phyloP scores from a whole-genome alignment of 73 alveolate genomes.

The Stentor roeselii region DNA sequence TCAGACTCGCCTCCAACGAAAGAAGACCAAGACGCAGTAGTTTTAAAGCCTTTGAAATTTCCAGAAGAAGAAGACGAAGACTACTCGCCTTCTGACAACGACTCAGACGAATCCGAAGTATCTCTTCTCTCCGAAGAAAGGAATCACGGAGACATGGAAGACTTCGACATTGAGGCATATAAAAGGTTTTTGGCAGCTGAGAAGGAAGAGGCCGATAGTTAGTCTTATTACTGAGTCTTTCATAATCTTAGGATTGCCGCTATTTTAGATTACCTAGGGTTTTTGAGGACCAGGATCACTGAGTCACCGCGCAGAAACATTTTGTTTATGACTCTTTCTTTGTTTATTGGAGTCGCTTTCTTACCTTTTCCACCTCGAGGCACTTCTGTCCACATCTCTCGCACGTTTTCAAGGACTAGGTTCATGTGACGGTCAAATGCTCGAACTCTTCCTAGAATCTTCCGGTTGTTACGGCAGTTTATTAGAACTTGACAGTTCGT shows the following conservation, averaged over 20 bases:
- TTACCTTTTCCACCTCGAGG: slow-evolving; percentile 86
- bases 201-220: neutral
- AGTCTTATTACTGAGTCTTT: too few species aligned
- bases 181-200: neutral
- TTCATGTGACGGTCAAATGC: slow-evolving; percentile 99
- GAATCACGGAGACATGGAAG: neutral
- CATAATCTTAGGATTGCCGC: too few species aligned
- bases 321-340: slow-evolving; percentile 93
- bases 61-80: neutral
- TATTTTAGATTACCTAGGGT: slow-evolving; percentile 65
- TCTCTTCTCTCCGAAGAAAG: neutral
- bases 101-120: neutral
- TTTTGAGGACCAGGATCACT: slow-evolving; percentile 79
- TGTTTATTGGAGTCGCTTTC: slow-evolving; percentile 90
- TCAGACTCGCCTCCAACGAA: neutral
- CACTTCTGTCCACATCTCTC: slow-evolving; percentile 32
- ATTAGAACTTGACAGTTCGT: slow-evolving; percentile 92
- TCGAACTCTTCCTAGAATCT: slow-evolving; percentile 93
- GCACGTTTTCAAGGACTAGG: slow-evolving; percentile 84
- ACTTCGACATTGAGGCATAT: neutral
- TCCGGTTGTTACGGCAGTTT: slow-evolving; percentile 96
- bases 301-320: slow-evolving; percentile 98
- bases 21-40: neutral
- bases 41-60: too few species aligned
- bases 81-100: neutral